Evolutionary conservation across 2,329 filamentous ascomycete genomes (phyloP).

Genomic region (Lachnellula arida): DNA sequence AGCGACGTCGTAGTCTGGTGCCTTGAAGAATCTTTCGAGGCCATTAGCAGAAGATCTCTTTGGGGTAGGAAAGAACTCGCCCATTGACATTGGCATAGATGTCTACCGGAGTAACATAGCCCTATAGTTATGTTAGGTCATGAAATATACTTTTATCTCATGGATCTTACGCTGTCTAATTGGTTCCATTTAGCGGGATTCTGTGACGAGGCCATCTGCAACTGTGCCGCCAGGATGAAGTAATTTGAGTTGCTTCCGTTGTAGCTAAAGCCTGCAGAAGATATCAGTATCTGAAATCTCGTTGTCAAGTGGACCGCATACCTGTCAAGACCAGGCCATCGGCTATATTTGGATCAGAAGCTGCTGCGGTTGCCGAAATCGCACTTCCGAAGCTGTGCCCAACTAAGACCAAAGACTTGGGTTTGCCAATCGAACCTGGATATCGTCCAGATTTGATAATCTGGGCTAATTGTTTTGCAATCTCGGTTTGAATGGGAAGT

Average conservation of each 20-base stretch:
- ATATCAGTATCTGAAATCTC: constrained; percentile 34
- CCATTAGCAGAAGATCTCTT: not conserved
- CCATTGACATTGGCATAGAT: not conserved
- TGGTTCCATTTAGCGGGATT: not conserved
- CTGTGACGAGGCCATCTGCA: not conserved
- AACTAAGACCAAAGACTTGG: constrained; percentile 47
- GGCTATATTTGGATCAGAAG: constrained; percentile 45
- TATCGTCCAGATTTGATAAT: constrained; percentile 22
- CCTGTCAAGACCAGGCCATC: not conserved
- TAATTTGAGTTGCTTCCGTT: not conserved
- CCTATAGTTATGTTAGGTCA: not conserved
- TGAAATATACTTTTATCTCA: not conserved
- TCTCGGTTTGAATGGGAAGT: constrained; percentile 24
- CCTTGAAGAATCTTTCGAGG: not conserved
- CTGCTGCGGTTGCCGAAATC: constrained; percentile 50
- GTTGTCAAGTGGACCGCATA: not conserved
- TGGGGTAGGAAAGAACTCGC: not conserved
- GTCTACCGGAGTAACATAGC: not conserved
- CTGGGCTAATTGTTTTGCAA: constrained; percentile 2
- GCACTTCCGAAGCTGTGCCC: constrained; percentile 60
- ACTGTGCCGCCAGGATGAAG: not conserved
- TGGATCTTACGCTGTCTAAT: not conserved
- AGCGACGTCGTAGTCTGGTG: not conserved
- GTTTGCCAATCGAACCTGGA: constrained; percentile 1
- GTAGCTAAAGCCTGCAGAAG: not conserved